phyloP scores from a whole-genome alignment of 2,329 filamentous ascomycete species.

The Rhytidhysteron rufulum region DNA sequence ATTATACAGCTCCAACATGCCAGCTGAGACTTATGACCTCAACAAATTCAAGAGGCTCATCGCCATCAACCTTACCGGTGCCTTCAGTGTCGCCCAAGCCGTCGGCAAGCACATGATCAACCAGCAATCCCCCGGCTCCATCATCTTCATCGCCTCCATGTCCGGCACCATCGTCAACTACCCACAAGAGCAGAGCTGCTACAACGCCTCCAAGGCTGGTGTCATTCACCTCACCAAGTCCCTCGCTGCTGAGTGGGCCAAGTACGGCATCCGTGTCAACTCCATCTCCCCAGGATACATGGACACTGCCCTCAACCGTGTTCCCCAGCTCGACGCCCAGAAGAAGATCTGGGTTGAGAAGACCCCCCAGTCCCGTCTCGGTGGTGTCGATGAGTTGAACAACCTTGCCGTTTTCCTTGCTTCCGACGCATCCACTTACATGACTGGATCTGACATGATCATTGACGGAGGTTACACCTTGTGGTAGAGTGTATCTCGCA shows the following conservation, averaged over 20 bases:
- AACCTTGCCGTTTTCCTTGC: conserved; percentile 60
- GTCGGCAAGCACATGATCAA: conserved; percentile 54
- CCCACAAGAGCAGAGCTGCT: conserved; percentile 67
- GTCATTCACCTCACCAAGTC: conserved; percentile 60
- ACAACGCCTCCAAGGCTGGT: conserved; percentile 70
- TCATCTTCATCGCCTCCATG: conserved; percentile 65
- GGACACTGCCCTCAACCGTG: conserved; percentile 71
- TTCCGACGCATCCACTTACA: conserved; percentile 61
- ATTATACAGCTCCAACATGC: conserved; percentile 65
- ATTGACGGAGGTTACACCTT: conserved; percentile 50
- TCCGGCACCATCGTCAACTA: conserved; percentile 67
- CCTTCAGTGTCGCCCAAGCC: conserved; percentile 68
- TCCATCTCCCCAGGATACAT: conserved; percentile 71
- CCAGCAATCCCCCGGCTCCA: conserved; percentile 53
- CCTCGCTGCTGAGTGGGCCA: conserved; percentile 70
- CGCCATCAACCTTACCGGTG: conserved; percentile 69
- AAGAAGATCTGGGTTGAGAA: conserved; percentile 55
- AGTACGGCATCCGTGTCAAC: conserved; percentile 68
- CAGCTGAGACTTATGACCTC: conserved; percentile 64
- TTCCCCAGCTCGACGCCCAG: conserved; percentile 53
- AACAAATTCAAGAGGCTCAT: conserved; percentile 64
- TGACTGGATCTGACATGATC: conserved; percentile 65
- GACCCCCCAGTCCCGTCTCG: conserved; percentile 65
- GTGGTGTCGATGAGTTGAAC: conserved; percentile 58
- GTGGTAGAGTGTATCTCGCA: no score